Percentiles rank a stretch among this genome's conserved stretches.
Conservation (phyloP, 352 stramenopile species). For the Phytophthora cactorum region DNA sequence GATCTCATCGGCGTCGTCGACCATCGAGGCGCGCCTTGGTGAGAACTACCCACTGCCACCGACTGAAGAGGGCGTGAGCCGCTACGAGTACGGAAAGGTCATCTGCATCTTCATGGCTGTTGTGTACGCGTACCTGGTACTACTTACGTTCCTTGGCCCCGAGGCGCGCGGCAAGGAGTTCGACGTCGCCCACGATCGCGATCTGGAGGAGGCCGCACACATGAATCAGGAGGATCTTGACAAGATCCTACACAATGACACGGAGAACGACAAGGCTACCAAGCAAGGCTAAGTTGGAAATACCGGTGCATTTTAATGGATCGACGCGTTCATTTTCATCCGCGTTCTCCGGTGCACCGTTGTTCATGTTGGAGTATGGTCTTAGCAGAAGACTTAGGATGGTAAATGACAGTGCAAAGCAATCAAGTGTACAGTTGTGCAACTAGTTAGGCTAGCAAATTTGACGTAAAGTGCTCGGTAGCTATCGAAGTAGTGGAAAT, state of each 20-base stretch:
- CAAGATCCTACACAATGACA: conserved; percentile 38
- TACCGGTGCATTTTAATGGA: neutral
- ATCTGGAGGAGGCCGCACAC: conserved; percentile 38
- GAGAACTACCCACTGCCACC: conserved; percentile 51
- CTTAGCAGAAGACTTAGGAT: too few species aligned
- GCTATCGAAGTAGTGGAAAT: too few species aligned
- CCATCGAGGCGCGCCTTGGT: conserved; percentile 49
- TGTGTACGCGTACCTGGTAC: conserved; percentile 49
- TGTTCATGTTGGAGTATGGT: too few species aligned
- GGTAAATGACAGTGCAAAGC: too few species aligned
- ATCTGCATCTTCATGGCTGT: conserved; percentile 53
- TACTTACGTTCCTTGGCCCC: conserved; percentile 45
- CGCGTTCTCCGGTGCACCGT: too few species aligned
- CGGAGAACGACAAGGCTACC: conserved; percentile 31
- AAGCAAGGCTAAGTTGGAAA: conserved; percentile 23
- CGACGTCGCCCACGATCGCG: conserved; percentile 40
- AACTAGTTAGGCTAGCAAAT: too few species aligned
- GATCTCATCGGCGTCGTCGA: conserved; percentile 55
- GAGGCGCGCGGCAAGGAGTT: conserved; percentile 58
- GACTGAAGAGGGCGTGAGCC: conserved; percentile 25
- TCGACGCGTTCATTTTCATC: neutral
- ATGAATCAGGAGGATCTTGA: conserved; percentile 45
- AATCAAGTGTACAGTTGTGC: too few species aligned
- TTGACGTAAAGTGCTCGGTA: too few species aligned
- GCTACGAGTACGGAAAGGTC: conserved; percentile 58